phyloP scores from a whole-genome alignment of 2,329 filamentous ascomycete genomes.

The Botrytis galanthina region DNA sequence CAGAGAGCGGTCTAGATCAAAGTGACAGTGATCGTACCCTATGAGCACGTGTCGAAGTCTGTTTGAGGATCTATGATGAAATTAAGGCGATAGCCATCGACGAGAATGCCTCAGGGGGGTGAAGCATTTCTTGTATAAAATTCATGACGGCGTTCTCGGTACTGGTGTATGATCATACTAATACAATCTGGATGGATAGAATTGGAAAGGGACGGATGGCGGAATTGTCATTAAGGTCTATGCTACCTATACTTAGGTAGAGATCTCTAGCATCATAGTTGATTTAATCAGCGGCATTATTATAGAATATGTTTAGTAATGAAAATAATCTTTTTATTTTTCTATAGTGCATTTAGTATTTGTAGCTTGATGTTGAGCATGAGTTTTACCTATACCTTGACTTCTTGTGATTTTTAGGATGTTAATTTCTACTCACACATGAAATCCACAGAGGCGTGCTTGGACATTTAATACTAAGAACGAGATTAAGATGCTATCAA shows the following conservation, averaged over 20 bases:
- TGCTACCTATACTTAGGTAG: neutral
- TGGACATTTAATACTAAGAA: neutral
- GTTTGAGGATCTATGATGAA: neutral
- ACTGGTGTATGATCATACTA: neutral
- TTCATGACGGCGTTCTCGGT: neutral
- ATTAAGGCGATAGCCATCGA: neutral
- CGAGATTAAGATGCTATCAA: neutral
- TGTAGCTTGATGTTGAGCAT: neutral
- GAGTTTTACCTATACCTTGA: neutral
- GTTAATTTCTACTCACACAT: neutral
- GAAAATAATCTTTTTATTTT: neutral
- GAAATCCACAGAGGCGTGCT: neutral
- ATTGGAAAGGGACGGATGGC: too few relatives aligned
- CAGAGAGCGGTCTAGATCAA: conserved; percentile 7
- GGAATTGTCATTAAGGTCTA: too few relatives aligned
- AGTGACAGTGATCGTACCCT: conserved; percentile 15
- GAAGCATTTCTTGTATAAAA: neutral
- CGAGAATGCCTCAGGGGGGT: neutral
- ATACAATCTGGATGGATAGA: neutral
- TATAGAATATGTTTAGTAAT: neutral
- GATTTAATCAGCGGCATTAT: neutral
- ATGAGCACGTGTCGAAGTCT: neutral
- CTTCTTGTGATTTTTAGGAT: neutral
- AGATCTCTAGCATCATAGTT: neutral
- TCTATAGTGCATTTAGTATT: neutral